Evolutionary conservation across 2,329 filamentous ascomycete species (phyloP), one percentile per base, ranked within the genome.

Genomic region (Lomentospora prolificans): DNA sequence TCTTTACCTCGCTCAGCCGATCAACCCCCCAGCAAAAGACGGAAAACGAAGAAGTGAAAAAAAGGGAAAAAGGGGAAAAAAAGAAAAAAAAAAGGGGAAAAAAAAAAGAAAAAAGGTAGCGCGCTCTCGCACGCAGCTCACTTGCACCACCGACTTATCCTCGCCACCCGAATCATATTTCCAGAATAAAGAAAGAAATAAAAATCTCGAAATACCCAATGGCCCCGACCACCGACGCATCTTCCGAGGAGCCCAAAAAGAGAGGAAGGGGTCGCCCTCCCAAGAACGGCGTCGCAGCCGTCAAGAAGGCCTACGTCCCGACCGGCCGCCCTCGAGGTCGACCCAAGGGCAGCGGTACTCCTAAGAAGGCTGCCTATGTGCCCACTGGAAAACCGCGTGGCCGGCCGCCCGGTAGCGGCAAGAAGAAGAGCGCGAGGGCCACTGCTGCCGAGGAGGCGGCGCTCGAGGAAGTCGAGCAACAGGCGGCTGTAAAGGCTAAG

Each of bases 361-460:
- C 62, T 17, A 61, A 63, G 28, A 65, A 67, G 59, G 24, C 57
- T 22, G 52, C 65, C 53, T 69, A 72, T 33, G 66, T 64, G 3
- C 69, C 73, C 24, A 70, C 68, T 1, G 75, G 75, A 30, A 69
- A 72, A n/a, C 73, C 73, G 41, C 73, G 75, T n/a, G 75, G 75
- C 27, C 72, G 75, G 8, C 75, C 75, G 39, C 70, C 70, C 57
- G 75, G 75, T 61, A 69, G 64, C 58, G 67, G 63, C 58, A 66
- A 66, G 58, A 69, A 68, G 33, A 31, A 28, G 10, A 54, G 27
- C 17, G 27, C 53, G n/a, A 54, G 24, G 36, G 33, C 24, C 24
- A 22, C 52, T 7, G 39, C 50, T 19, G 39, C 41, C 27, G 50
- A 30, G 6, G 44, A 39, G 6, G 62, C 63, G 55, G 48, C 61